Conservation (phyloP, 1,139 yeast species). For the Eremothecium coryli region DNA sequence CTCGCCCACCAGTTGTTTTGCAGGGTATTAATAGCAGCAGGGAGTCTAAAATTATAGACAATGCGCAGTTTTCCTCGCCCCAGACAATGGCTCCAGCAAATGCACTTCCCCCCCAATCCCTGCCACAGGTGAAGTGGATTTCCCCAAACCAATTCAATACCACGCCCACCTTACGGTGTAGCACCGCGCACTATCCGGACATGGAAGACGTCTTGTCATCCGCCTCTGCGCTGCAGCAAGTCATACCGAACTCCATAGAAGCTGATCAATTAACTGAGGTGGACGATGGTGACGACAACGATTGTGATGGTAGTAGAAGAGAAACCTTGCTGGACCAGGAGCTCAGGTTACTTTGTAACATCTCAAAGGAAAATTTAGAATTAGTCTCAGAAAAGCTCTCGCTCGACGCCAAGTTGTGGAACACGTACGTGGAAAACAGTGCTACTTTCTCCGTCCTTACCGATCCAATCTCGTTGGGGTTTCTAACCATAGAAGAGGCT, state of each 20-base stretch:
- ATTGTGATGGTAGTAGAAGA: not conserved
- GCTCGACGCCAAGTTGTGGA: slow-evolving; percentile 22
- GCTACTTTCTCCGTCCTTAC: slow-evolving; percentile 14
- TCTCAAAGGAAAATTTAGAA: no score
- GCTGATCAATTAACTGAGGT: not conserved
- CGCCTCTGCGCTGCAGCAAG: no score
- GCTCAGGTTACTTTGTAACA: no score
- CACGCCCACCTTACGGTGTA: no score
- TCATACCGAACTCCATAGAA: not conserved
- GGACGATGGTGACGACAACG: slow-evolving; percentile 2
- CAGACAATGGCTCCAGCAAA: not conserved
- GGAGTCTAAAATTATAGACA: not conserved
- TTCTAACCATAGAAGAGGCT: slow-evolving; percentile 45
- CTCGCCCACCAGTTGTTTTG: not conserved
- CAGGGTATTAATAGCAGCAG: not conserved
- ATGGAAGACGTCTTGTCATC: no score
- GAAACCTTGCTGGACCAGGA: no score
- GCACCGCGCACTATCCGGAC: no score
- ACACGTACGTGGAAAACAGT: slow-evolving; percentile 17
- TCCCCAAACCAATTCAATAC: no score
- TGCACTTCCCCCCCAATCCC: not conserved
- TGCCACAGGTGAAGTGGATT: no score
- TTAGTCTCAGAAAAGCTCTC: slow-evolving; percentile 17
- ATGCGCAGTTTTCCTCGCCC: not conserved
- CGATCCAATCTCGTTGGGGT: slow-evolving; percentile 43